Conservation (phyloP, 2,329 filamentous ascomycete species). For the Dothideomycetes sp. region DNA sequence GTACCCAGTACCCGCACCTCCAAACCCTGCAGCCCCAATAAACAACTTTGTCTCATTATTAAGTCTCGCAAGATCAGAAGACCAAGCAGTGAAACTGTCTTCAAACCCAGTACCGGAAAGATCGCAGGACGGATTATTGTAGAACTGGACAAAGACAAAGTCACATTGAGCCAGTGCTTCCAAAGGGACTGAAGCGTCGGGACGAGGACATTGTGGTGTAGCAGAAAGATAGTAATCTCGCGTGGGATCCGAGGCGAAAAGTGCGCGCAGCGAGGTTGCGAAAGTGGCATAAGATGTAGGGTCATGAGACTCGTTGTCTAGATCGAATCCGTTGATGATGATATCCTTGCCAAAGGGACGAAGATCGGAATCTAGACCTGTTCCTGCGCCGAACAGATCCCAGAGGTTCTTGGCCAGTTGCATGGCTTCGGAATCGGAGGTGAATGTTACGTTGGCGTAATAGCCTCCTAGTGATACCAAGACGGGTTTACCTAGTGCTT, state of each 20-base stretch:
- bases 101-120: constrained; percentile 23
- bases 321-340: constrained; percentile 31
- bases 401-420: constrained; percentile 27
- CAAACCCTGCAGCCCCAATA: constrained; percentile 27
- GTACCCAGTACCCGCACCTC: constrained; percentile 27
- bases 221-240: constrained; percentile 31
- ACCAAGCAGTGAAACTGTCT: constrained; percentile 27
- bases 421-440: constrained; percentile 21
- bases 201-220: constrained; percentile 33
- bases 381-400: constrained; percentile 28
- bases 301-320: constrained; percentile 29
- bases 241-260: constrained; percentile 21
- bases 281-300: constrained; percentile 24
- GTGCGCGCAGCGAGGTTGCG: constrained; percentile 24
- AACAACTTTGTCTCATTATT: constrained; percentile 26
- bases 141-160: constrained; percentile 35
- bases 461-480: constrained; percentile 31
- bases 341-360: constrained; percentile 26
- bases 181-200: constrained; percentile 29
- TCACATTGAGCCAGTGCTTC: constrained; percentile 28
- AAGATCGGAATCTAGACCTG: constrained; percentile 18
- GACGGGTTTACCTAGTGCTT: constrained; percentile 31
- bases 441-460: constrained; percentile 23
- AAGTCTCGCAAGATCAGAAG: constrained; percentile 19
- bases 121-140: constrained; percentile 34